Percentiles rank a stretch among this genome's conserved stretches.
These are phyloP conservation scores for Fusarium sulawesiense DNA, from an alignment of 2,329 filamentous ascomycete genomes.

Conservation along the genomic window DNA sequence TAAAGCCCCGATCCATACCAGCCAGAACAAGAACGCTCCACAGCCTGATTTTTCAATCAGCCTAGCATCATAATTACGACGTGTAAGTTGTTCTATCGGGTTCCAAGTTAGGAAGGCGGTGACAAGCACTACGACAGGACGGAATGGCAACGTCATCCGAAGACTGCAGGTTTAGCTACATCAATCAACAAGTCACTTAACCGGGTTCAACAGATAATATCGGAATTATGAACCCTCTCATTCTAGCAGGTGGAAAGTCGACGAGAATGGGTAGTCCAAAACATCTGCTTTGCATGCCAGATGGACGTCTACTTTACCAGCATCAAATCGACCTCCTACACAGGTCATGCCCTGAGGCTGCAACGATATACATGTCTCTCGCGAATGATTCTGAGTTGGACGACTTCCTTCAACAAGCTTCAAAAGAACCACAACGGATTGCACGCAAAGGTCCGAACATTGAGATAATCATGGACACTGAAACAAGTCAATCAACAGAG, in stretches of 20 bases:
- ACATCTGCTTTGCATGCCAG: not conserved
- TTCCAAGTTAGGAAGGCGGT: too few relatives aligned
- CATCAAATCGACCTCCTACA: not conserved
- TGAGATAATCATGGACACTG: fast-evolving
- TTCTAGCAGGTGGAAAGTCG: not conserved
- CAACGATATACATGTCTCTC: not conserved
- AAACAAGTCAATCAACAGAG: not conserved
- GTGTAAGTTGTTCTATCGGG: too few relatives aligned
- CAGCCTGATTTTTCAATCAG: too few relatives aligned
- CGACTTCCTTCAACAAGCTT: fast-evolving
- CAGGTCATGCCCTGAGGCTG: not conserved
- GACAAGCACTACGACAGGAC: too few relatives aligned
- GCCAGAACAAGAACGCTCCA: too few relatives aligned
- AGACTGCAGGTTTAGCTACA: too few relatives aligned
- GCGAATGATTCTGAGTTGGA: not conserved
- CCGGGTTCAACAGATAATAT: too few relatives aligned
- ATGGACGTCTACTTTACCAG: not conserved
- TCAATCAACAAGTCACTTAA: not conserved
- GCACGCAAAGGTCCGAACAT: not conserved
- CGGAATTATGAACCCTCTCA: not conserved
- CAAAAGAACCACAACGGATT: too few relatives aligned
- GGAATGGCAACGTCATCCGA: too few relatives aligned
- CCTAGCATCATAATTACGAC: too few relatives aligned
- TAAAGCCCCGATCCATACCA: too few relatives aligned
- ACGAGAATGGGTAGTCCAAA: not conserved